Conservation (phyloP, 148 eudicot species). For the Camellia sinensis region DNA sequence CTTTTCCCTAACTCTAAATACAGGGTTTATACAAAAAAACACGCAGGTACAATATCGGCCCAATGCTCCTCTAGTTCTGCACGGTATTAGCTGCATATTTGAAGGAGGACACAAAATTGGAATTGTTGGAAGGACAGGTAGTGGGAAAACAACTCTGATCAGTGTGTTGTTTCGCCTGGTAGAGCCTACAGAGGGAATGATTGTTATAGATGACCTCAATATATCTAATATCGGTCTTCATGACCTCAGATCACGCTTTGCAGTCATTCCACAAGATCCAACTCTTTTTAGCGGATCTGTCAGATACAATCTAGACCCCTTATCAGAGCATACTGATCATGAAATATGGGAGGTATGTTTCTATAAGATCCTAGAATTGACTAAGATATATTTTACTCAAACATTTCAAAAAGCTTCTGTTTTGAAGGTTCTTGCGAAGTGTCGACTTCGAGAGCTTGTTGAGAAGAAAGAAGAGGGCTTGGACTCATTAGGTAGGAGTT, state of each 20-base stretch:
- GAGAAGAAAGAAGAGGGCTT: slow-evolving; percentile 44
- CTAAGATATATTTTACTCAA: background rate
- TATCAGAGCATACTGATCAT: slow-evolving; percentile 45
- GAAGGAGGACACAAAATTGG: slow-evolving; percentile 57
- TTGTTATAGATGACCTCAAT: slow-evolving; percentile 40
- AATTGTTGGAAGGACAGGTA: slow-evolving; percentile 62
- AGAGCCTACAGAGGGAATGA: slow-evolving; percentile 55
- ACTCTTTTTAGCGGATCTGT: slow-evolving; percentile 51
- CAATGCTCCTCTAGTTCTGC: slow-evolving; percentile 47
- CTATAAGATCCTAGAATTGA: background rate
- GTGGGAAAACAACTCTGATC: slow-evolving; percentile 59
- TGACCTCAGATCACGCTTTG: slow-evolving; percentile 55
- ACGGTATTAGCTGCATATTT: slow-evolving; percentile 45
- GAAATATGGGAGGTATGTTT: slow-evolving; percentile 54
- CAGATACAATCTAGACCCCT: slow-evolving; percentile 55
- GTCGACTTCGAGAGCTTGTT: slow-evolving; percentile 49
- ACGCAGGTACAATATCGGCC: slow-evolving; percentile 48
- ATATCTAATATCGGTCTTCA: slow-evolving; percentile 50
- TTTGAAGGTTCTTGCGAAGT: slow-evolving; percentile 48
- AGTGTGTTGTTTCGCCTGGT: slow-evolving; percentile 55
- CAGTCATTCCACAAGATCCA: slow-evolving; percentile 61
- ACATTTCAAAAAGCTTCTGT: background rate
- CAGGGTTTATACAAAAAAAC: background rate
- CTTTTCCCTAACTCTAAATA: background rate
- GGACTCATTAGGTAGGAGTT: slow-evolving; percentile 43